phyloP scores from a whole-genome alignment of 176 grass and related monocot species.

The Aechmea fasciata region DNA sequence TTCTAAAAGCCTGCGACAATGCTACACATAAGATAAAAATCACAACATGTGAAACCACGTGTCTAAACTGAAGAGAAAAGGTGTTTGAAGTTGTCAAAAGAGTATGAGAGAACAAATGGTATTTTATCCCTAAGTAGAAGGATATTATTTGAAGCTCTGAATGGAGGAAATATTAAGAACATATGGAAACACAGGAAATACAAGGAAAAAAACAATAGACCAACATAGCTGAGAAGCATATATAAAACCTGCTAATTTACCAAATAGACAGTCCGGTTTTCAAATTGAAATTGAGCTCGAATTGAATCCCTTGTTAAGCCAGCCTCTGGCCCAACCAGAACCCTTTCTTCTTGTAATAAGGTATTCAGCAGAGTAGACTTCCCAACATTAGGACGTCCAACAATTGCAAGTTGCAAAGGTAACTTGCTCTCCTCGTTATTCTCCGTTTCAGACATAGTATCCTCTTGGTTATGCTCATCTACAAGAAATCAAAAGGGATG shows the following conservation, averaged over 20 bases:
- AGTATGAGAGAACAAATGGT: no score
- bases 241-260: conserved; percentile 37
- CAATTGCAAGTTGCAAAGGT: conserved; percentile 84
- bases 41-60: no score
- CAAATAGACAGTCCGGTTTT: conserved; percentile 79
- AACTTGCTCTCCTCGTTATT: conserved; percentile 56
- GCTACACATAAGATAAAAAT: no score
- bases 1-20: background rate
- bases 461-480: conserved; percentile 51
- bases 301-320: conserved; percentile 96
- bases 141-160: no score
- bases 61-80: no score
- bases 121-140: no score
- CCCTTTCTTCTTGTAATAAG: conserved; percentile 88
- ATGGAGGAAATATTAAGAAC: background rate
- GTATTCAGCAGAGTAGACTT: conserved; percentile 93
- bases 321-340: conserved; percentile 91
- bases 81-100: no score
- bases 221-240: background rate
- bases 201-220: background rate
- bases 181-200: background rate
- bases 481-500: conserved; percentile 24
- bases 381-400: conserved; percentile 91
- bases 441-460: conserved; percentile 25
- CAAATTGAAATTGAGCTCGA: conserved; percentile 77